These are phyloP conservation scores for Funneliformis caledonium DNA, from an alignment of 371 early-diverging fungal genomes.

Conservation along the genomic window DNA sequence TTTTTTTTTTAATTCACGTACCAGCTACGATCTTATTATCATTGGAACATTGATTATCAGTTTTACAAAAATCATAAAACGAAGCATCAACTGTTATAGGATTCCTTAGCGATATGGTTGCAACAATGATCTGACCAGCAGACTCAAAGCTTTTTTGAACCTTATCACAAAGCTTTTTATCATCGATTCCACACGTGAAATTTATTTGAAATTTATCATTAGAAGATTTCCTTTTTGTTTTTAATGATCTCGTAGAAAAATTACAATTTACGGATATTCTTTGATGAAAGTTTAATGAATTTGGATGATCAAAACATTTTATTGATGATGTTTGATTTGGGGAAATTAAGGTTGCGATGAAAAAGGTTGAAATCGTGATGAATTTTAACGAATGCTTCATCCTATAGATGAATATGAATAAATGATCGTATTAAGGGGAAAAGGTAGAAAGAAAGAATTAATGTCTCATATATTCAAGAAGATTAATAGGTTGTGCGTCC, in stretches of 20 bases:
- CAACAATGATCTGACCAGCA: slow-evolving; percentile 50
- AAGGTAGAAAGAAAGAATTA: no score
- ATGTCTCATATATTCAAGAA: no score
- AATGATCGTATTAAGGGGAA: no score
- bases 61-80: slow-evolving; percentile 57
- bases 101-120: slow-evolving; percentile 48
- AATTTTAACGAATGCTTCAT: background rate
- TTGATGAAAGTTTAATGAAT: background rate
- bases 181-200: slow-evolving; percentile 16
- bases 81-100: slow-evolving; percentile 58
- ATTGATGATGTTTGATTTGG: background rate
- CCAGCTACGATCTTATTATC: background rate
- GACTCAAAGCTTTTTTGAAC: slow-evolving; percentile 46
- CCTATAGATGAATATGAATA: background rate
- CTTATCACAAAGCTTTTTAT: slow-evolving; percentile 43
- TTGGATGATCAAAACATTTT: slow-evolving; percentile 6
- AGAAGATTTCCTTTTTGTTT: background rate
- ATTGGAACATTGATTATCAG: slow-evolving; percentile 44
- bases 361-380: background rate
- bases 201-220: slow-evolving; percentile 11
- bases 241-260: background rate
- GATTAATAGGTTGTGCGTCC: no score
- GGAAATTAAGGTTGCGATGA: background rate
- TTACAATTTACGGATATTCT: background rate
- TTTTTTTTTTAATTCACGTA: slow-evolving; percentile 38